These are phyloP conservation scores for Coniella vitis DNA, from an alignment of 2,329 filamentous ascomycete species.

Conservation along the genomic window DNA sequence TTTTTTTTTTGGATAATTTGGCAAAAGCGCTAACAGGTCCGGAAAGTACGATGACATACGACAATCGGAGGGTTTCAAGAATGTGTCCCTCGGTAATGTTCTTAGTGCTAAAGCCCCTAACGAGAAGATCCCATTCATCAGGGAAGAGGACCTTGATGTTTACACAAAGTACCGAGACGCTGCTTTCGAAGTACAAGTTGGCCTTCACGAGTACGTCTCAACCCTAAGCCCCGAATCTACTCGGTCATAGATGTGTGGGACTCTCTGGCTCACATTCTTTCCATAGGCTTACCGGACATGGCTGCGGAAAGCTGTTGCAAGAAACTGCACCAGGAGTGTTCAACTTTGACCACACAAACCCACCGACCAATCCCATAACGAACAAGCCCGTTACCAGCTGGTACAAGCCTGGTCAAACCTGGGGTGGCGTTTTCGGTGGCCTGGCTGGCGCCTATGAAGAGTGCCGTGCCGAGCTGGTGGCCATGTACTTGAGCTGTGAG, in stretches of 20 bases:
- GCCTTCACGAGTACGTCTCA: slow-evolving; percentile 67
- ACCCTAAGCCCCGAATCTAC: too few species aligned
- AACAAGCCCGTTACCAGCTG: slow-evolving; percentile 72
- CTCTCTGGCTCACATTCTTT: too few species aligned
- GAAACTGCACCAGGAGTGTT: slow-evolving; percentile 75
- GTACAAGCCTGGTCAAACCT: slow-evolving; percentile 94
- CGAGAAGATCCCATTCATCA: slow-evolving; percentile 88
- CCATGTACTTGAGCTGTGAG: slow-evolving; percentile 83
- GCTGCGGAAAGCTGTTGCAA: slow-evolving; percentile 88
- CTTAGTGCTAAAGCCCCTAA: slow-evolving; percentile 85
- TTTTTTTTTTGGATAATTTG: too few species aligned
- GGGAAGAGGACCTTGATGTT: slow-evolving; percentile 66
- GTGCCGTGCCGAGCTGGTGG: slow-evolving; percentile 88
- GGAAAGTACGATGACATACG: slow-evolving; percentile 62
- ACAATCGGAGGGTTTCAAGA: slow-evolving; percentile 83
- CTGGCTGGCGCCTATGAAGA: slow-evolving; percentile 89
- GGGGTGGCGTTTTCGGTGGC: slow-evolving; percentile 85
- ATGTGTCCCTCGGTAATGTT: slow-evolving; percentile 89
- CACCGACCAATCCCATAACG: slow-evolving; percentile 73
- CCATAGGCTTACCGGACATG: slow-evolving; percentile 60
- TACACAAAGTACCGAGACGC: slow-evolving; percentile 79
- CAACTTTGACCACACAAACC: slow-evolving; percentile 82
- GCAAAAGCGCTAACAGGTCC: background rate
- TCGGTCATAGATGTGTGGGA: background rate
- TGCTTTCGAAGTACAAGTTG: slow-evolving; percentile 92